Conservation (phyloP, 768 basidiomycete species). For the Dioszegia aurantiaca region DNA sequence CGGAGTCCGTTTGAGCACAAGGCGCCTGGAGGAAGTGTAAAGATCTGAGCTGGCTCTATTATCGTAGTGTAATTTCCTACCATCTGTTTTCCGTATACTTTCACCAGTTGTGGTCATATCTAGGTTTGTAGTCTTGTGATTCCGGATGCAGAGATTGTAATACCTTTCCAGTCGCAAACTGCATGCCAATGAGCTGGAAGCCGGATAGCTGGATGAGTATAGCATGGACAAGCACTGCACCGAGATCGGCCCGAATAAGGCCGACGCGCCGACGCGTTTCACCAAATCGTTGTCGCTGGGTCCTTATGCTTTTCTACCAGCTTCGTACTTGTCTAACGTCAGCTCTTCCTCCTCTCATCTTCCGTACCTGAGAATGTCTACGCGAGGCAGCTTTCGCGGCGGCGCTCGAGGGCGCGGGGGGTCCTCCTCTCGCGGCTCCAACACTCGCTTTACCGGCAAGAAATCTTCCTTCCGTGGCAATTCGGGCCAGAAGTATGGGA, state of each 20-base stretch:
- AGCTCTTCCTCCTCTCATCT: not conserved
- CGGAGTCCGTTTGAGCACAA: slow-evolving; percentile 14
- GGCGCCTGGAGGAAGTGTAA: slow-evolving; percentile 2
- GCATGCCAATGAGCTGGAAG: too few species aligned
- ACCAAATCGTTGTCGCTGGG: not conserved
- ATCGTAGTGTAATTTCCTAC: not conserved
- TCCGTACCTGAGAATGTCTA: slow-evolving; percentile 4
- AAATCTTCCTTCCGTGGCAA: slow-evolving; percentile 45
- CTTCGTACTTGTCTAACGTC: not conserved
- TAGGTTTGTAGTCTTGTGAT: not conserved
- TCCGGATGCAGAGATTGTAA: not conserved
- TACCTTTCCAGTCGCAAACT: not conserved
- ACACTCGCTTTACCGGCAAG: slow-evolving; percentile 49
- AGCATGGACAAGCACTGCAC: too few species aligned
- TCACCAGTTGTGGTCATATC: too few species aligned
- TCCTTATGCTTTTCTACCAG: not conserved
- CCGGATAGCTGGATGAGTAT: too few species aligned
- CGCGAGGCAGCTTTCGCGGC: slow-evolving; percentile 10
- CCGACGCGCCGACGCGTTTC: slow-evolving; percentile 7
- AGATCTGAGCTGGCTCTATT: not conserved
- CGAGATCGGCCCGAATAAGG: too few species aligned
- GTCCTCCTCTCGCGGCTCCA: slow-evolving; percentile 32
- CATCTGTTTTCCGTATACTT: too few species aligned
- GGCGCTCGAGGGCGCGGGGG: slow-evolving; percentile 36
- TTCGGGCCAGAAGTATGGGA: slow-evolving; percentile 17